phyloP scores from a whole-genome alignment of 2,329 filamentous ascomycete species.

The Aureobasidium leucospermi region DNA sequence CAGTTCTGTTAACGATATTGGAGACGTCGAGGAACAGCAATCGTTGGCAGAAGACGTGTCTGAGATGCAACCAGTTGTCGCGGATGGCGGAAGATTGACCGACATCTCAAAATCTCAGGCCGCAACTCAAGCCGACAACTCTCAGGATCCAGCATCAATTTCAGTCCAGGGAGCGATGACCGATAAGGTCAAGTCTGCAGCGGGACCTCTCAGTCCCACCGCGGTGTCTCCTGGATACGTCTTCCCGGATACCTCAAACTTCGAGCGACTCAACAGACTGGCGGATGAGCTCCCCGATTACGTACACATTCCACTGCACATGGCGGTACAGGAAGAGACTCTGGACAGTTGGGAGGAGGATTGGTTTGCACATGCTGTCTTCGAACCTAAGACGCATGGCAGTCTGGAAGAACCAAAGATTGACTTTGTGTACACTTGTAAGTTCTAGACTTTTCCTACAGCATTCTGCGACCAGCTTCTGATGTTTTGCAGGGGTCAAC shows the following conservation, averaged over 20 bases:
- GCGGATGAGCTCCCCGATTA: constrained; percentile 31
- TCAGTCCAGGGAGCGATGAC: background rate
- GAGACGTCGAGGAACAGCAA: background rate
- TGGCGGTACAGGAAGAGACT: constrained; percentile 30
- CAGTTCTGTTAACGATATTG: background rate
- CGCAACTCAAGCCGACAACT: constrained; percentile 17
- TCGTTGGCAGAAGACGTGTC: background rate
- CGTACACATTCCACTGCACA: constrained; percentile 35
- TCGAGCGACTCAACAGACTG: constrained; percentile 15
- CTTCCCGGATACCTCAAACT: background rate
- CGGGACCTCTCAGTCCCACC: background rate
- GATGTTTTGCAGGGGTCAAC: constrained; percentile 31
- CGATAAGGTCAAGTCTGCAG: background rate
- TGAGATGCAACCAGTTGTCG: background rate
- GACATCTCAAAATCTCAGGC: background rate
- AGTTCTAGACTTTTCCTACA: constrained; percentile 2
- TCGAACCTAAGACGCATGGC: constrained; percentile 25
- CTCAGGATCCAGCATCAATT: no score
- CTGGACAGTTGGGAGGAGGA: constrained; percentile 38
- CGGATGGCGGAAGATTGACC: background rate
- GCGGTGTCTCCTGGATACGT: background rate
- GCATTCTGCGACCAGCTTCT: background rate
- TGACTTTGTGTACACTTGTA: constrained; percentile 37
- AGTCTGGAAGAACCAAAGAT: constrained; percentile 34
- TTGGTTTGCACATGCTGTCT: constrained; percentile 33